phyloP scores from a whole-genome alignment of 345 rosid species.

The Melastoma malabathricum region DNA sequence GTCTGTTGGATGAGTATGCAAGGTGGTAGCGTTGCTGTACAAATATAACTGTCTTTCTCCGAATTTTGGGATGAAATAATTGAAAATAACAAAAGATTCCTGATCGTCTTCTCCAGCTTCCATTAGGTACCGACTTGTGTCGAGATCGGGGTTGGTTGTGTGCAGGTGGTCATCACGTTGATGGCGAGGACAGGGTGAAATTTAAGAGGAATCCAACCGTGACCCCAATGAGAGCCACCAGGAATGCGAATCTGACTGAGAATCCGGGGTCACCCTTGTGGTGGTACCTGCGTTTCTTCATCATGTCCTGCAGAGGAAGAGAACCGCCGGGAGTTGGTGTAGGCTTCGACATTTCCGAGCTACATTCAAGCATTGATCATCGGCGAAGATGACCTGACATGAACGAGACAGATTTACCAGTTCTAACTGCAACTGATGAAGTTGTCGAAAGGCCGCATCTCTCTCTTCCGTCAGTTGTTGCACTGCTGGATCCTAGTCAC shows the following conservation, averaged over 20 bases:
- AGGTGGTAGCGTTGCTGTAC: too few species aligned
- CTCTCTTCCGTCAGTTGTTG: conserved; percentile 70
- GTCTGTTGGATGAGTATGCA: too few species aligned
- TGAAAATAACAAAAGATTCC: too few species aligned
- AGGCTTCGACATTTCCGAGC: background rate
- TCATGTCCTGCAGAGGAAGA: conserved; percentile 36
- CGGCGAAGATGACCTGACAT: background rate
- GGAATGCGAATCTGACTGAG: conserved; percentile 54
- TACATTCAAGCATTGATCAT: background rate
- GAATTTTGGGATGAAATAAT: too few species aligned
- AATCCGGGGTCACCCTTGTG: conserved; percentile 40
- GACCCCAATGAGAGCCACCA: conserved; percentile 74
- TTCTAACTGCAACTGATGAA: conserved; percentile 70
- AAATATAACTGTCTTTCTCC: too few species aligned
- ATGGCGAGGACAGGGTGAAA: conserved; percentile 40
- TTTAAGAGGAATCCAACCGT: conserved; percentile 68
- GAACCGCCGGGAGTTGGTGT: background rate
- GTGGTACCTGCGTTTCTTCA: conserved; percentile 46
- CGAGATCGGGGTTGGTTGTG: conserved; percentile 9
- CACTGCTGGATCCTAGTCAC: conserved; percentile 30
- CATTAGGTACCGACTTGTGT: too few species aligned
- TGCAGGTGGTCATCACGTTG: conserved; percentile 1
- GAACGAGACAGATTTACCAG: conserved; percentile 30
- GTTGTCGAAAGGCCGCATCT: conserved; percentile 60
- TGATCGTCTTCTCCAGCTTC: too few species aligned